Evolutionary conservation across 768 basidiomycete genomes (phyloP).

Genomic region (Agaricus sinodeliciosus): DNA sequence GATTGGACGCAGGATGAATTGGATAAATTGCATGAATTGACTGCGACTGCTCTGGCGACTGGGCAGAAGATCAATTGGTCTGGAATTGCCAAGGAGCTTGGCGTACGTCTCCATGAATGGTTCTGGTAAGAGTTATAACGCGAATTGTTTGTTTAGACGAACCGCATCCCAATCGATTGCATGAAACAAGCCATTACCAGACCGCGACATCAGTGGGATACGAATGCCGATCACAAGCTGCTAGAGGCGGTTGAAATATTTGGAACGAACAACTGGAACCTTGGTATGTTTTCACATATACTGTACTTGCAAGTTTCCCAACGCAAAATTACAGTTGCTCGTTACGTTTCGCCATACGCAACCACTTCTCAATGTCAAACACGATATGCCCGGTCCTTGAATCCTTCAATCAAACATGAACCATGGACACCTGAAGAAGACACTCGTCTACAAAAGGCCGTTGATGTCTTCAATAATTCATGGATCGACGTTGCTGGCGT

Average conservation of each 20-base stretch:
- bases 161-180: slow-evolving; percentile 66
- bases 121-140: not conserved
- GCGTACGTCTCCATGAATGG: slow-evolving; percentile 33
- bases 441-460: slow-evolving; percentile 45
- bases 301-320: slow-evolving; percentile 2
- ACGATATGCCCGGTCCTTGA: slow-evolving; percentile 56
- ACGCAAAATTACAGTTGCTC: slow-evolving; percentile 45
- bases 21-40: slow-evolving; percentile 35
- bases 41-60: slow-evolving; percentile 22
- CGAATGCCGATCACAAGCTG: slow-evolving; percentile 47
- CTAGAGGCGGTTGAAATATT: slow-evolving; percentile 51
- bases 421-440: slow-evolving; percentile 65
- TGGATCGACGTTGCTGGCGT: slow-evolving; percentile 63
- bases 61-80: slow-evolving; percentile 52
- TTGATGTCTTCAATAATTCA: slow-evolving; percentile 50
- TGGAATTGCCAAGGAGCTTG: slow-evolving; percentile 48
- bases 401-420: slow-evolving; percentile 51
- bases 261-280: slow-evolving; percentile 64
- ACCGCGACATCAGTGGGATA: slow-evolving; percentile 50
- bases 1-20: slow-evolving; percentile 52
- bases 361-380: slow-evolving; percentile 60
- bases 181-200: slow-evolving; percentile 52
- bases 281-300: slow-evolving; percentile 38
- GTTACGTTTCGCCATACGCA: slow-evolving; percentile 58
- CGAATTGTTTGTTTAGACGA: slow-evolving; percentile 37